Percentiles rank a stretch among this genome's conserved stretches.
Conservation (phyloP, 164 flowering plant genomes). For the Dillenia turbinata region DNA sequence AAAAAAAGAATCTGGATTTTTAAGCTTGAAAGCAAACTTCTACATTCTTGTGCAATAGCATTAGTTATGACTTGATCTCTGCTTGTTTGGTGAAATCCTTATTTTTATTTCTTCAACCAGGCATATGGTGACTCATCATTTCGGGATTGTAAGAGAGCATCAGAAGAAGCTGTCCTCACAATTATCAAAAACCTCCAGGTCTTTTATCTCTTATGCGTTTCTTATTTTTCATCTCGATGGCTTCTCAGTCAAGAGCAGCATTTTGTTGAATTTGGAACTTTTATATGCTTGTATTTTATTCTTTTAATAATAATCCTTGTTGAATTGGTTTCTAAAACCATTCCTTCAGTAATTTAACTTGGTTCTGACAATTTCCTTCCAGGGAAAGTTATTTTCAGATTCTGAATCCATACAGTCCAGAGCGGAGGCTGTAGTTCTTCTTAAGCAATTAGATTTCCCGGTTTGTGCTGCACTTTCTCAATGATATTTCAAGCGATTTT, state of each 20-base stretch:
- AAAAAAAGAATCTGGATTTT: too few species aligned
- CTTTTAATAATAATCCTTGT: too few species aligned
- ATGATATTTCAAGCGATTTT: not conserved
- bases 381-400: conserved; percentile 87
- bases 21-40: too few species aligned
- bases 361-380: conserved; percentile 9
- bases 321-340: too few species aligned
- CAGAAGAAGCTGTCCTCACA: conserved; percentile 78
- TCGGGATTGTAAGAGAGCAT: conserved; percentile 86
- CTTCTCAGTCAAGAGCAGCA: too few species aligned
- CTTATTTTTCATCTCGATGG: too few species aligned
- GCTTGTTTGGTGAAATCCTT: not conserved
- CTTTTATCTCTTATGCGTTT: conserved; percentile 1
- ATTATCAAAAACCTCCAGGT: conserved; percentile 77
- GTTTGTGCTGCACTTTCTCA: conserved; percentile 39
- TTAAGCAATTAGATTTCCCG: conserved; percentile 85
- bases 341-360: too few species aligned
- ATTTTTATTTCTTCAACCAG: conserved; percentile 27
- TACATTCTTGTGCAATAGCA: too few species aligned
- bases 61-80: too few species aligned
- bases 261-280: too few species aligned
- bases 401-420: conserved; percentile 80
- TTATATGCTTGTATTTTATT: too few species aligned
- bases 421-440: conserved; percentile 94
- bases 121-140: conserved; percentile 96